These are phyloP conservation scores for Agarophyton chilense DNA, from an alignment of 23 red algal species.

Conservation along the genomic window DNA sequence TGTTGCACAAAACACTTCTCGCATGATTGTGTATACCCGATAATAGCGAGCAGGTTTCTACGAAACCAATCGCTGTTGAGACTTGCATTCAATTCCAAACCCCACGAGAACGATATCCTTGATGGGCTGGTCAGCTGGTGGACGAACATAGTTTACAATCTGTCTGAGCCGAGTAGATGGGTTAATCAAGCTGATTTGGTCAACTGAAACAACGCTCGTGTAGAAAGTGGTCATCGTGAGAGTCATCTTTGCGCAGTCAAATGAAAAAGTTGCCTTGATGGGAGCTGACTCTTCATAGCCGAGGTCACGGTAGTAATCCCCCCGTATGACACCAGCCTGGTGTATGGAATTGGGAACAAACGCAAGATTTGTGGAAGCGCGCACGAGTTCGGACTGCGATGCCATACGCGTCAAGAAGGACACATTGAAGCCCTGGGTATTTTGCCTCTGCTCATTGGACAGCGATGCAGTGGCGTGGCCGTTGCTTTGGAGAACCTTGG, in stretches of 20 bases:
- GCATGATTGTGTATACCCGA: neutral
- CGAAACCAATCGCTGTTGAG: conserved; percentile 11
- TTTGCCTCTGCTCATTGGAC: neutral
- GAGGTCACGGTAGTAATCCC: conserved; percentile 70
- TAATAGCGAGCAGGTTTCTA: neutral
- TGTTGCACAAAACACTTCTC: too few relatives aligned
- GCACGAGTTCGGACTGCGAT: conserved; percentile 46
- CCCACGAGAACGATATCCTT: conserved; percentile 45
- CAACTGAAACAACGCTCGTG: conserved; percentile 62
- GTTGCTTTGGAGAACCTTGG: conserved; percentile 29
- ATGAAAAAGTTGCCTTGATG: conserved; percentile 60
- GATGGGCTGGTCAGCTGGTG: neutral
- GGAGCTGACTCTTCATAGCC: conserved; percentile 82
- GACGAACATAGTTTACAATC: conserved; percentile 72
- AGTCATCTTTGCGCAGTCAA: conserved; percentile 28
- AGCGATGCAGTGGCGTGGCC: conserved; percentile 5
- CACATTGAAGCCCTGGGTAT: conserved; percentile 56
- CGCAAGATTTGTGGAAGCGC: conserved; percentile 62
- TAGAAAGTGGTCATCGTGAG: conserved; percentile 79
- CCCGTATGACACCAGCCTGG: conserved; percentile 27
- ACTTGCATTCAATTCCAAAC: conserved; percentile 65
- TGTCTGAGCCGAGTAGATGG: conserved; percentile 29
- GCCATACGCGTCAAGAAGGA: conserved; percentile 78
- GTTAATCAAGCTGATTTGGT: conserved; percentile 71
- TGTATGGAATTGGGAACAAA: conserved; percentile 63